Base-by-base conservation (phyloP, 1,284 basidiomycete species). In the Tilletia caries region DNA sequence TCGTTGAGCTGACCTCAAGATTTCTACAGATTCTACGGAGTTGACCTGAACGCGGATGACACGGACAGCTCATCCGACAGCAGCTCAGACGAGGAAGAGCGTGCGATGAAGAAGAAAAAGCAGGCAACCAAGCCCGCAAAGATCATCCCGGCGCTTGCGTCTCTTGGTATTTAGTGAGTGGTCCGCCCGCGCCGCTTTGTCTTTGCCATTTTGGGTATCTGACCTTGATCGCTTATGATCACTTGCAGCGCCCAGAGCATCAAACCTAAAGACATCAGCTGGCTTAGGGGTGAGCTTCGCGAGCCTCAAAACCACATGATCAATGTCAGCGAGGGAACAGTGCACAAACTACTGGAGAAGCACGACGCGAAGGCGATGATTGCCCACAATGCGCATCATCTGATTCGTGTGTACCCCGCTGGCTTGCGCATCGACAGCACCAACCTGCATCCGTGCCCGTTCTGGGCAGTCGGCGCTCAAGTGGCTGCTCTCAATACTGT, bases 351-450 rank as follows among this genome's bases (percentile, higher is more conserved):
- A 0, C 77, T 88, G 23, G 84, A 86, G 1, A 69, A 79, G 1
- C 79, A 80, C 10, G 60, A 71, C 8, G 12, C 77, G 84, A 3
- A 46, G 69, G 48, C 60, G 1, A 73, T 88, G 50, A 79, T 86
- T 66, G 73, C 79, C 58, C 85, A 88, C 79, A 85, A 86, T 12
- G 81, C 82, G 12, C 71, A 76, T 18, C 85, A 88, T 71, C 84
- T 89, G 15, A 86, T 88, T 32, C 86, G 89, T 20, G 86, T 89
- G 54, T 90, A 86, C 72, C 89, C 89, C 10, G 84, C 86, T 34
- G 89, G 89, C 1, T 86, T 87, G 4, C 86, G 89, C 18, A 86
- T 90, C 65, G 79, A 78, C 4, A 88, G 88, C 1, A 86, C 84
- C 73, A 89, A 89, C 77, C 83, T 88, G 67, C 83, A 87, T 62